A percentile compares a stretch with the other conserved stretches of the same genome.
Conservation (phyloP, 352 stramenopile genomes). For the Pythium folliculosum region DNA sequence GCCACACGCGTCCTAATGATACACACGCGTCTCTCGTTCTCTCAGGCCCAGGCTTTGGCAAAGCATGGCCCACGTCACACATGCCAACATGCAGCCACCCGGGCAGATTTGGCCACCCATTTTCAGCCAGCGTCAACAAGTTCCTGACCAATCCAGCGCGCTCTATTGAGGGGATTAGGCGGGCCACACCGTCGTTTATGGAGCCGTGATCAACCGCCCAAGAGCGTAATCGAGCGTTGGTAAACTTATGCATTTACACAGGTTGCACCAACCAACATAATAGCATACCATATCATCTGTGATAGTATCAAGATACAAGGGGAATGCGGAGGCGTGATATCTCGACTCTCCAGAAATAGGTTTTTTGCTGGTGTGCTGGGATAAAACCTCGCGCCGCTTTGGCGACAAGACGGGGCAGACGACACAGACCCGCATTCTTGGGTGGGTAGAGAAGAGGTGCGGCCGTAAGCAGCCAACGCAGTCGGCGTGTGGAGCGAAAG, state of each 20-base stretch:
- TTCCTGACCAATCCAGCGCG: not conserved
- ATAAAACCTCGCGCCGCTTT: slow-evolving; percentile 17
- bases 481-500: not conserved
- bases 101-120: not conserved
- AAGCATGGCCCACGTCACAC: too few relatives aligned
- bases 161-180: slow-evolving; percentile 4
- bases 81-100: too few relatives aligned
- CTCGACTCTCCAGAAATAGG: slow-evolving; percentile 5
- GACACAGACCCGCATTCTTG: slow-evolving; percentile 16
- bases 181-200: not conserved
- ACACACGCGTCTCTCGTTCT: not conserved
- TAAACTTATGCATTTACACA: not conserved
- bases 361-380: not conserved
- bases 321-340: not conserved
- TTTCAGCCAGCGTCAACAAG: slow-evolving; percentile 4
- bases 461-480: slow-evolving; percentile 7
- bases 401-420: slow-evolving; percentile 25
- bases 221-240: slow-evolving; percentile 7
- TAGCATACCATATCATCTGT: not conserved
- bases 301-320: not conserved
- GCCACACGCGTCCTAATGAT: not conserved
- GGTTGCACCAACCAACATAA: not conserved
- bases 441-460: slow-evolving; percentile 18
- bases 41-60: too few relatives aligned
- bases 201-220: not conserved